phyloP scores from a whole-genome alignment of 352 stramenopile species.

The Pythium vanterpoolii region DNA sequence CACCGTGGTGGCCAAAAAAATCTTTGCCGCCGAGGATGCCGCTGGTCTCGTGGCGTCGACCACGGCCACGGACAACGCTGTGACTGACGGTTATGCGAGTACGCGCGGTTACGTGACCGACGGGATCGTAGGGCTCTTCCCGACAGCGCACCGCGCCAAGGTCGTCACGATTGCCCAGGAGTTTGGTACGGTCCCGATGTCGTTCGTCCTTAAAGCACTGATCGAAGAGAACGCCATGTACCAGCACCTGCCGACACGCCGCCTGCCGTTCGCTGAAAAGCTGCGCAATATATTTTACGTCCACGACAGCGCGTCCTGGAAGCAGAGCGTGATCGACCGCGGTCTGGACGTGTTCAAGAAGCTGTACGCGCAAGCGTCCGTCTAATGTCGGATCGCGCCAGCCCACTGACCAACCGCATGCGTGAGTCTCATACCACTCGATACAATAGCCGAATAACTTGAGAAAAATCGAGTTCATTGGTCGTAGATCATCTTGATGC shows the following conservation, averaged over 20 bases:
- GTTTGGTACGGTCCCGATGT: conserved; percentile 61
- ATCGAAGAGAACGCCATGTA: conserved; percentile 67
- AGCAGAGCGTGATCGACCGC: conserved; percentile 49
- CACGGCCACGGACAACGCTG: conserved; percentile 24
- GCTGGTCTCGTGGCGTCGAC: conserved; percentile 26
- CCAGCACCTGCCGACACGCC: conserved; percentile 36
- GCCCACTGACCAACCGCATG: background rate
- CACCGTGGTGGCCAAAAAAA: conserved; percentile 1
- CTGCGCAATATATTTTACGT: conserved; percentile 81
- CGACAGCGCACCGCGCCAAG: conserved; percentile 10
- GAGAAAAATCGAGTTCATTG: too few relatives aligned
- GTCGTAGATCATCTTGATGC: conserved; percentile 3
- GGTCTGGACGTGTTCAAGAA: conserved; percentile 49
- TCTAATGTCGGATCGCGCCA: background rate
- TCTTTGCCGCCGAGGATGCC: conserved; percentile 17
- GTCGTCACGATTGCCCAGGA: conserved; percentile 54
- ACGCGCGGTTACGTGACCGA: conserved; percentile 41
- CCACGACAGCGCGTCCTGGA: conserved; percentile 65
- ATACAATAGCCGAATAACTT: too few relatives aligned
- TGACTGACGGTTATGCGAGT: conserved; percentile 55
- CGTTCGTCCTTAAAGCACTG: conserved; percentile 64
- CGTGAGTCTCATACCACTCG: background rate
- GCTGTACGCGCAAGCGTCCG: conserved; percentile 23
- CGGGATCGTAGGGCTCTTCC: conserved; percentile 37
- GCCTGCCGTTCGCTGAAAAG: conserved; percentile 56